Percentiles rank a stretch among this genome's conserved stretches.
Conservation (phyloP, 768 basidiomycete species). For the Calocybe indica region DNA sequence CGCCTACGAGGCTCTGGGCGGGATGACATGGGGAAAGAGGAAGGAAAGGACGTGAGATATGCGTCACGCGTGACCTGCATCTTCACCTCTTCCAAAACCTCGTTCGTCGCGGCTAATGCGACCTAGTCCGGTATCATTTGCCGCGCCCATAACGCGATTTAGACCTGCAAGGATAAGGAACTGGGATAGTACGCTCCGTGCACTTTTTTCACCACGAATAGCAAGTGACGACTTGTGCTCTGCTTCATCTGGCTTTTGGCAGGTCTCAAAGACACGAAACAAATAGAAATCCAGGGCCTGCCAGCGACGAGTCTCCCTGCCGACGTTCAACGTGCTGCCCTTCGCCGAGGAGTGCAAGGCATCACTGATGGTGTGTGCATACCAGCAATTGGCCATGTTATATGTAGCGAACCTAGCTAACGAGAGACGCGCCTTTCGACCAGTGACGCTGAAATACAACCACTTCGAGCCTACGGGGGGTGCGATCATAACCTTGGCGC, state of each 20-base stretch:
- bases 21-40: conserved; percentile 42
- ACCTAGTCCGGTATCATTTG: no score
- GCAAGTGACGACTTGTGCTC: no score
- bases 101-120: no score
- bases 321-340: conserved; percentile 46
- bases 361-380: conserved; percentile 35
- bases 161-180: no score
- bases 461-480: conserved; percentile 54
- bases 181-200: no score
- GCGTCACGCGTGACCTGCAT: background rate
- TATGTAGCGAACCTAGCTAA: background rate
- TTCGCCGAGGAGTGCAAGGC: conserved; percentile 35
- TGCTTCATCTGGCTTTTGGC: conserved; percentile 8
- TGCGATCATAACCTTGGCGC: conserved; percentile 51
- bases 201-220: no score
- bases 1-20: conserved; percentile 46
- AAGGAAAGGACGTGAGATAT: conserved; percentile 2
- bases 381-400: no score
- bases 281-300: conserved; percentile 44
- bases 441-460: conserved; percentile 57
- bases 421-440: background rate
- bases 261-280: conserved; percentile 19
- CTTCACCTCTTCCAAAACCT: background rate
- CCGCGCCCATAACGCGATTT: no score
- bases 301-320: conserved; percentile 46